Conservation (phyloP, 2,329 filamentous ascomycete genomes). For the Tolypocladium sp. region DNA sequence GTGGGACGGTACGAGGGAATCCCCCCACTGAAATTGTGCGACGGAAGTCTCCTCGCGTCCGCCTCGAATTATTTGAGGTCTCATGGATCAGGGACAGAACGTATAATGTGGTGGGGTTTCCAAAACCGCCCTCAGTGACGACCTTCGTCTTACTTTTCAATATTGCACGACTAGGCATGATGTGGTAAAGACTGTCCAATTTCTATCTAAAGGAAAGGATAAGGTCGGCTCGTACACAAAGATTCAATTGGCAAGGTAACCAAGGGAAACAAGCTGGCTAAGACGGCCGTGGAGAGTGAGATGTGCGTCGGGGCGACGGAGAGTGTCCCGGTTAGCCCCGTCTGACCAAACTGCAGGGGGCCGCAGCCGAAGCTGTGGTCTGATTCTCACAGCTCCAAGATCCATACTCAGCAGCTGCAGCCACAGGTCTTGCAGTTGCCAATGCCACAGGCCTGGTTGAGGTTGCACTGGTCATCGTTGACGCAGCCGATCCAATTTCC, state of each 20-base stretch:
- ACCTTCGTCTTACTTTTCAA: not conserved
- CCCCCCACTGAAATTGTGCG: no score
- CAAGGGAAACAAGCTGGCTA: not conserved
- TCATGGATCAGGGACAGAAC: no score
- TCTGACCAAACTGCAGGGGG: not conserved
- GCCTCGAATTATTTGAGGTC: no score
- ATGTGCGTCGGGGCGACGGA: not conserved
- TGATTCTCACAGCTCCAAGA: not conserved
- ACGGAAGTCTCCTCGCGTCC: no score
- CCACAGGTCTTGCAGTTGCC: constrained; percentile 2
- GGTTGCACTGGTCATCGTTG: constrained; percentile 1
- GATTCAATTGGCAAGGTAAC: not conserved
- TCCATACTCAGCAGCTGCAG: constrained; percentile 2
- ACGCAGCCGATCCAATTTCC: constrained; percentile 1
- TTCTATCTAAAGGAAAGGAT: not conserved
- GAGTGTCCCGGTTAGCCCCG: not conserved
- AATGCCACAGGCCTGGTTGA: not conserved
- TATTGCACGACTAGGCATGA: not conserved
- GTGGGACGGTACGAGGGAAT: no score
- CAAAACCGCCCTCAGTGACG: not conserved
- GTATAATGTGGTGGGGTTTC: no score
- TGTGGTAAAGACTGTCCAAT: not conserved
- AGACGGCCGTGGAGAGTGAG: not conserved
- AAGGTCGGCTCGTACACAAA: not conserved
- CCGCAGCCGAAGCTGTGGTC: not conserved